Evolutionary conservation across 768 basidiomycete genomes (phyloP), one percentile per base, ranked within the genome.

Genomic region (Tylopilus subfusipes): DNA sequence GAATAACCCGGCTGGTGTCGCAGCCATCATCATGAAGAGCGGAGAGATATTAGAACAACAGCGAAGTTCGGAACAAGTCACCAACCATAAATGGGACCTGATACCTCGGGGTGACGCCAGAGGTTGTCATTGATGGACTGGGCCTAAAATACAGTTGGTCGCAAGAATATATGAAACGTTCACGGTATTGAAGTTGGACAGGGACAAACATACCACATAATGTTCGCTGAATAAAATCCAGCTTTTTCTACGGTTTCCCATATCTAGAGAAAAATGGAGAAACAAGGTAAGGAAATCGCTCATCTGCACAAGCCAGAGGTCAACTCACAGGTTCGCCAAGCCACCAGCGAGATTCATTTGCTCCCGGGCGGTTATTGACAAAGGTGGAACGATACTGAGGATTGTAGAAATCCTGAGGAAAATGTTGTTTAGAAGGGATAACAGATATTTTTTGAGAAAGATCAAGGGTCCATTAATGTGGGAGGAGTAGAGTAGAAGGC

Each of bases 191-290:
- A 40, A 22, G 36, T 25, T 19, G 5, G 25, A 24, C 16, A 29
- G 19, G 5, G 2, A 45, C 8, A 39, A 22, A 75, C 84, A 44
- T 53, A 90, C 90, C 92, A 96, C 93, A 95, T 94, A 25, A 92
- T 74, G 62, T 93, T 92, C 1, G 90, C 91, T 12, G 88, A 86
- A 42, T 78, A 74, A 24, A 91, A 67, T 0, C 84, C 85, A n/a
- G 85, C 82, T 55, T 80, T 85, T 57, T 78, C 80, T 3, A 83
- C 88, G 0, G 91, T 93, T 66, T 91, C 90, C 93, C 93, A 95
- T 77, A 93, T 87, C 89, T 92, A 38, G 25, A 46, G 21, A 42
- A 5, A 48, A 14, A 39, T 10, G 31, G 0, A 4, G 19, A 27
- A 21, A 38, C 12, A 39, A 40, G 25, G 18, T 39, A 29, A 45